Conservation (phyloP, 306 rosid genomes). For the Prinsepia uniflora region DNA sequence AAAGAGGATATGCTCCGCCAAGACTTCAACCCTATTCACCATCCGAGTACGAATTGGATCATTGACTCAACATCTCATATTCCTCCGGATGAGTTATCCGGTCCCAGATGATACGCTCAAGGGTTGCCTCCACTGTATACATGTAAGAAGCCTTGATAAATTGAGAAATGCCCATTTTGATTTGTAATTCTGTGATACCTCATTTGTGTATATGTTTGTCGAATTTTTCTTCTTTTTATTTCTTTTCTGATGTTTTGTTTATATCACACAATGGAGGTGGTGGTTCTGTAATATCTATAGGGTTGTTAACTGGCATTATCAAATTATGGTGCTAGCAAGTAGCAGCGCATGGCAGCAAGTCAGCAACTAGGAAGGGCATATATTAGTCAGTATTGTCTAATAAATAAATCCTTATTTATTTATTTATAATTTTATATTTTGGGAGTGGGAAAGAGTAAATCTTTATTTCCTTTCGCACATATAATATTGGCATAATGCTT, state of each 20-base stretch:
- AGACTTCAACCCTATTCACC: constrained; percentile 42
- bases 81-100: constrained; percentile 71
- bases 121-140: constrained; percentile 11
- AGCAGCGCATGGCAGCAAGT: neutral
- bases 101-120: constrained; percentile 62
- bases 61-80: constrained; percentile 68
- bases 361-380: neutral
- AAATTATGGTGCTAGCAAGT: neutral
- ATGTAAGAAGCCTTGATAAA: constrained; percentile 16
- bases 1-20: constrained; percentile 69
- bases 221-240: constrained; percentile 12
- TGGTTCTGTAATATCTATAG: constrained; percentile 18
- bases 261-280: constrained; percentile 21
- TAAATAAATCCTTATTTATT: neutral
- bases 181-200: constrained; percentile 37
- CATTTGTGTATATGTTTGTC: constrained; percentile 36
- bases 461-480: too few species aligned
- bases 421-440: too few species aligned
- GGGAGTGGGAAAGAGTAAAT: neutral
- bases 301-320: neutral
- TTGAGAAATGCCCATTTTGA: constrained; percentile 26
- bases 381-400: neutral
- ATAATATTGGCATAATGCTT: too few species aligned
- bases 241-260: constrained; percentile 28
- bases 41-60: constrained; percentile 60